phyloP scores from a whole-genome alignment of 2,329 filamentous ascomycete genomes.

The Cercospora sp. region DNA sequence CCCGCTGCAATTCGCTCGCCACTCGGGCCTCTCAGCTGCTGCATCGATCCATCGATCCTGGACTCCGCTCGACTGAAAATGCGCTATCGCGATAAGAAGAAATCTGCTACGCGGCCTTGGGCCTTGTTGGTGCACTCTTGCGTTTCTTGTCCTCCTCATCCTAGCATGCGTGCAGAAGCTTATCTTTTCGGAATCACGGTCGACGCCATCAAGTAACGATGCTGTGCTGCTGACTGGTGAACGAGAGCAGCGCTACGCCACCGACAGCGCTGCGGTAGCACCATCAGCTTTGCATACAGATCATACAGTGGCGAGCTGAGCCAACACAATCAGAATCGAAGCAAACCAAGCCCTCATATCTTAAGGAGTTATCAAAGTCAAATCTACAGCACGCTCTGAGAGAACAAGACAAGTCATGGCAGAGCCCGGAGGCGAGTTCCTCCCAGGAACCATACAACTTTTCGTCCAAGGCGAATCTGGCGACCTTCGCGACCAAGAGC shows the following conservation, averaged over 20 bases:
- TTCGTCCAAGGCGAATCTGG: conserved; percentile 23
- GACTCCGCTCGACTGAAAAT: background rate
- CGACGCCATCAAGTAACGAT: conserved; percentile 22
- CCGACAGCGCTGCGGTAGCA: conserved; percentile 1
- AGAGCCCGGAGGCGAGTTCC: conserved; percentile 18
- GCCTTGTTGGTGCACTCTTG: background rate
- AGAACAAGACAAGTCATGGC: conserved; percentile 15
- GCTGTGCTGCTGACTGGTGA: conserved; percentile 12
- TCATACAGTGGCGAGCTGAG: background rate
- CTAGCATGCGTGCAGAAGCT: conserved; percentile 12
- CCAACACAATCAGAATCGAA: no score
- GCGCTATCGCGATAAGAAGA: conserved; percentile 6
- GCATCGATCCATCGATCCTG: background rate
- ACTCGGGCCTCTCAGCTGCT: background rate
- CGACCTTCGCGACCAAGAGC: conserved; percentile 40
- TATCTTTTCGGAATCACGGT: conserved; percentile 11
- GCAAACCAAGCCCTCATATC: background rate
- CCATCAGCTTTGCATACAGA: background rate
- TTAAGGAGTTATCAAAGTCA: background rate
- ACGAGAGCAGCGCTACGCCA: conserved; percentile 2
- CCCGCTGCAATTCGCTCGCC: background rate
- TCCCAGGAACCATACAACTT: conserved; percentile 29
- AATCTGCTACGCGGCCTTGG: background rate
- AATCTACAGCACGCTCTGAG: background rate
- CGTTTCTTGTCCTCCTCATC: background rate